Conservation (phyloP, 2,329 filamentous ascomycete genomes). For the Aspergillaceae sp. region DNA sequence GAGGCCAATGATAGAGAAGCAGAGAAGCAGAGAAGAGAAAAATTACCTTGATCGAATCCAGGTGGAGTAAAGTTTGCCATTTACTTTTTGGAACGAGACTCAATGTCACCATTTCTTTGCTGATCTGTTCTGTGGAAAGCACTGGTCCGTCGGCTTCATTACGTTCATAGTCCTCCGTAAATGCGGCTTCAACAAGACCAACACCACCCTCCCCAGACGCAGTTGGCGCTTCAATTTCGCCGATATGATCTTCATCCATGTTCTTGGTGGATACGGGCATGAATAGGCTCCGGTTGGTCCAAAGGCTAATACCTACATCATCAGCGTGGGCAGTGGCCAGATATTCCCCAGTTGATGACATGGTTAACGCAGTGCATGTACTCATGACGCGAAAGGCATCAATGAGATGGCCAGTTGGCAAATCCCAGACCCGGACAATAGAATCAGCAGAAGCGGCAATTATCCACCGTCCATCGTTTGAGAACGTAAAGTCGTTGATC, state of each 20-base stretch:
- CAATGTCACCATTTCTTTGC: conserved; percentile 73
- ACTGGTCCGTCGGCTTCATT: conserved; percentile 46
- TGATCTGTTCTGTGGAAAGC: conserved; percentile 64
- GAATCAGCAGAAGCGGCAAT: conserved; percentile 76
- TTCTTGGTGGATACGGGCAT: conserved; percentile 78
- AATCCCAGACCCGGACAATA: conserved; percentile 80
- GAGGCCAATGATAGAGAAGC: no score
- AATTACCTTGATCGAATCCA: conserved; percentile 66
- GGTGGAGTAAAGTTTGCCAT: conserved; percentile 89
- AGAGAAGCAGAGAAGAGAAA: no score
- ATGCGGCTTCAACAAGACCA: conserved; percentile 67
- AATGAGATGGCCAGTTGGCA: conserved; percentile 90
- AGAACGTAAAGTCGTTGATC: conserved; percentile 80
- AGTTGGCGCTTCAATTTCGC: conserved; percentile 58
- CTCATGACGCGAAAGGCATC: conserved; percentile 76
- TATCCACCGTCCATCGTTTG: conserved; percentile 87
- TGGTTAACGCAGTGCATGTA: conserved; percentile 74
- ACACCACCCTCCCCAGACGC: conserved; percentile 74
- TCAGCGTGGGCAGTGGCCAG: conserved; percentile 81
- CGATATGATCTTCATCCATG: conserved; percentile 68
- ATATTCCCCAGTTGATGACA: conserved; percentile 85
- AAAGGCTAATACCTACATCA: conserved; percentile 80
- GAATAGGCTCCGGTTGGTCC: conserved; percentile 91
- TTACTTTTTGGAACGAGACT: conserved; percentile 80
- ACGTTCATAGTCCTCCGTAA: conserved; percentile 47